A percentile compares a stretch with the other conserved stretches of the same genome.
These are phyloP conservation scores for Diplogelasinospora grovesii DNA, from an alignment of 495 filamentous ascomycete species.

Conservation along the genomic window DNA sequence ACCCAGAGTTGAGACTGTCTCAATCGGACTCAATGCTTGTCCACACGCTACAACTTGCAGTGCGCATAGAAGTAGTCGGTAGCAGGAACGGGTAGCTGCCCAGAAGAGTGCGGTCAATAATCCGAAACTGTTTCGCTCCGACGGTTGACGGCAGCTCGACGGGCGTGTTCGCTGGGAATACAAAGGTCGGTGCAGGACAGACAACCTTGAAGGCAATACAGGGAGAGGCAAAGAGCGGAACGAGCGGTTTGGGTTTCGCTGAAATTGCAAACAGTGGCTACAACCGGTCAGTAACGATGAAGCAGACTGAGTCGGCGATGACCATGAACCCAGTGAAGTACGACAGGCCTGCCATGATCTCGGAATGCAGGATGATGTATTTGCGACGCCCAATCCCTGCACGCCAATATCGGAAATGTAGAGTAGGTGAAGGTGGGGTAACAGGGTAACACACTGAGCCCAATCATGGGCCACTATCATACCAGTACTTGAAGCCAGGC, in stretches of 20 bases:
- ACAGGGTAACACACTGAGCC: neutral
- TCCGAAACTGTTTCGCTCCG: no score
- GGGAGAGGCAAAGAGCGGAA: neutral
- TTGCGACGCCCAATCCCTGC: constrained; percentile 16
- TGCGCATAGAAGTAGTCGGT: neutral
- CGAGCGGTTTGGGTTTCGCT: neutral
- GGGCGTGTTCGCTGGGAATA: neutral
- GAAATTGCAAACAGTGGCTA: neutral
- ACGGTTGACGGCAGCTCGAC: neutral
- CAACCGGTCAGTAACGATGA: neutral
- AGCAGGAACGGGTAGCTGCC: neutral
- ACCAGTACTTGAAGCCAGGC: no score
- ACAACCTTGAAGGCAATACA: neutral
- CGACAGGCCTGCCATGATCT: constrained; percentile 9
- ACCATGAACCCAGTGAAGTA: constrained; percentile 1
- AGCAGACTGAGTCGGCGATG: neutral
- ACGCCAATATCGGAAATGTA: neutral
- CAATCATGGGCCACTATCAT: neutral
- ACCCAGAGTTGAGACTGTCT: constrained; percentile 17
- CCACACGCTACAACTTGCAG: constrained; percentile 3
- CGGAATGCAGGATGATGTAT: constrained; percentile 18
- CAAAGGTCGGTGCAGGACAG: neutral
- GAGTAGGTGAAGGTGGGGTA: neutral
- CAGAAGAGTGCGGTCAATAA: no score
- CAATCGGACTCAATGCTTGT: constrained; percentile 11